Percentiles rank a stretch among this genome's conserved stretches.
phyloP scores from a whole-genome alignment of 179 eudicot species.

The Spinacia oleracea region DNA sequence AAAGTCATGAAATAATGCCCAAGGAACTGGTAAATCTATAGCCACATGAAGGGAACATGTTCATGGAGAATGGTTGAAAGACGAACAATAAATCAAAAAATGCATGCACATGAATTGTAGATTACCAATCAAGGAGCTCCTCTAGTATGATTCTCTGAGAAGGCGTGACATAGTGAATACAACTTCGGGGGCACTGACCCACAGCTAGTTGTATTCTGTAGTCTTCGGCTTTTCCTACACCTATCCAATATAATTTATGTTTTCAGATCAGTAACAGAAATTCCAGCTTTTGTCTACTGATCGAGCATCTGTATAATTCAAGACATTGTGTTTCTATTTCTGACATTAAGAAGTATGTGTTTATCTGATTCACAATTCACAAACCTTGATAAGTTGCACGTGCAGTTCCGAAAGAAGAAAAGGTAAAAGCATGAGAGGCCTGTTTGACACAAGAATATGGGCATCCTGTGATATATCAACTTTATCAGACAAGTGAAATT shows the following conservation, averaged over 20 bases:
- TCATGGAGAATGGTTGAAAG: not conserved
- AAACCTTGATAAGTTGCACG: slow-evolving; percentile 80
- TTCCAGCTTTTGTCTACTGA: not conserved
- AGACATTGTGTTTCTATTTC: no score
- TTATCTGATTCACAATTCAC: slow-evolving; percentile 21
- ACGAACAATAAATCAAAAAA: not conserved
- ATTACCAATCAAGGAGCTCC: slow-evolving; percentile 82
- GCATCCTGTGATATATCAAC: slow-evolving; percentile 57
- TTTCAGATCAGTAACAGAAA: slow-evolving; percentile 6
- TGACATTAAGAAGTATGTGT: not conserved
- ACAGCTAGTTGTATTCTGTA: slow-evolving; percentile 74
- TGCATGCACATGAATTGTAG: not conserved
- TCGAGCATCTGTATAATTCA: not conserved
- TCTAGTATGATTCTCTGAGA: slow-evolving; percentile 84
- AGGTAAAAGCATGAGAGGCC: slow-evolving; percentile 85
- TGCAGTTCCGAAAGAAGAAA: slow-evolving; percentile 73
- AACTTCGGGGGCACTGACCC: slow-evolving; percentile 91
- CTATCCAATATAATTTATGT: slow-evolving; percentile 1
- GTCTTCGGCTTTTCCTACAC: slow-evolving; percentile 67
- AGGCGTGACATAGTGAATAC: slow-evolving; percentile 92
- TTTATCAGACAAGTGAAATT: slow-evolving; percentile 15
- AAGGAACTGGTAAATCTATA: no score
- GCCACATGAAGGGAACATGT: no score
- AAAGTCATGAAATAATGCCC: no score
- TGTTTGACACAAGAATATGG: slow-evolving; percentile 86